Evolutionary conservation across 306 rosid species (phyloP).

Genomic region (Adenanthera pavonina): DNA sequence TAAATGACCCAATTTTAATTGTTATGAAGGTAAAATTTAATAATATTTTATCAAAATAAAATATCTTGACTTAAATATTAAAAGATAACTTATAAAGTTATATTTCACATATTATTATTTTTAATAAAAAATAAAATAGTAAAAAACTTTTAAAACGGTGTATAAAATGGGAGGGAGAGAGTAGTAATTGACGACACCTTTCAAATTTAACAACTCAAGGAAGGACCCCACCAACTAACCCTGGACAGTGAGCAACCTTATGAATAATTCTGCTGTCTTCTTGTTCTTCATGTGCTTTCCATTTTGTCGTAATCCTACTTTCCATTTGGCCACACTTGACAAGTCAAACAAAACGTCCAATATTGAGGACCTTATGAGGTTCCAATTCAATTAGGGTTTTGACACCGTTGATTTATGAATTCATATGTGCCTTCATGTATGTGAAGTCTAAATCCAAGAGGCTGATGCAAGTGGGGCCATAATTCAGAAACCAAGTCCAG

Average conservation of each 20-base stretch:
- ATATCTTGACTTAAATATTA: no score
- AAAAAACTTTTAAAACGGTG: no score
- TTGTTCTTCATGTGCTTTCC: not conserved
- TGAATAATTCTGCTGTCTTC: conserved; percentile 12
- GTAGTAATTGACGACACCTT: not conserved
- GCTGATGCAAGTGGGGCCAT: conserved; percentile 20
- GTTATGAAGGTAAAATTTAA: no score
- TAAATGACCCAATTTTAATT: no score
- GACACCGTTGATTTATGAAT: not conserved
- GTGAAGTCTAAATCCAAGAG: not conserved
- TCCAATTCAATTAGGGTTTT: conserved; percentile 35
- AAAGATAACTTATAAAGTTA: no score
- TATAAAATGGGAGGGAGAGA: no score
- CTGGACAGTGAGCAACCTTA: not conserved
- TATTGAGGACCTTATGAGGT: conserved; percentile 18
- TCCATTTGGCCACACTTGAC: conserved; percentile 18
- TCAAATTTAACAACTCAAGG: not conserved
- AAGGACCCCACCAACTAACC: conserved; percentile 31
- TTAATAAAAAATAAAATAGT: no score
- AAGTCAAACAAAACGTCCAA: conserved; percentile 20
- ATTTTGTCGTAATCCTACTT: not conserved
- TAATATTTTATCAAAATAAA: no score
- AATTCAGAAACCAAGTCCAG: not conserved
- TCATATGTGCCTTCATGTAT: not conserved
- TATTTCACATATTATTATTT: no score